These are phyloP conservation scores for Tuctoria greenei DNA, from an alignment of 176 grass and related monocot species.

Conservation along the genomic window DNA sequence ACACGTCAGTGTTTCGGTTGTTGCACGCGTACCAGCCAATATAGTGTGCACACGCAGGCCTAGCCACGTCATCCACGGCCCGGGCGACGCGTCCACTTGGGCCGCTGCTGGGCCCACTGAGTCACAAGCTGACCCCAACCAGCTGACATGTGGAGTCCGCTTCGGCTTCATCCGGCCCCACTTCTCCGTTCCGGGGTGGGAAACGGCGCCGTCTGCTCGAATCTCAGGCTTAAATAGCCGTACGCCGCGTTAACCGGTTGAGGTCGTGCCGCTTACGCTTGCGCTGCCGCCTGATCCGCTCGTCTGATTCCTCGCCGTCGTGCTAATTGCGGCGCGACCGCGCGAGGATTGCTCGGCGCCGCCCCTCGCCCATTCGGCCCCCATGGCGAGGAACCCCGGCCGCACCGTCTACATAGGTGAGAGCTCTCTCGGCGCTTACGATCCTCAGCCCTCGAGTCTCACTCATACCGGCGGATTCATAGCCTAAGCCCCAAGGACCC, in stretches of 20 bases:
- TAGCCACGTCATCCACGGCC: not conserved
- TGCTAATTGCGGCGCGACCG: not conserved
- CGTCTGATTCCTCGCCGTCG: not conserved
- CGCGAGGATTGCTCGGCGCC: not conserved
- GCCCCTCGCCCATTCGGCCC: not conserved
- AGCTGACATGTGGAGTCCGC: not conserved
- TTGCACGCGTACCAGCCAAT: conserved; percentile 9
- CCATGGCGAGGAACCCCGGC: conserved; percentile 55
- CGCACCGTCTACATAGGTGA: conserved; percentile 63
- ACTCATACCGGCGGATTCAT: not conserved
- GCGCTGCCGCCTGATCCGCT: not conserved
- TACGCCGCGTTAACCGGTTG: not conserved
- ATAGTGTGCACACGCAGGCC: not conserved
- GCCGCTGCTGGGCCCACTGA: not conserved
- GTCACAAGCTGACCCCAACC: too few species aligned
- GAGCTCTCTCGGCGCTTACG: not conserved
- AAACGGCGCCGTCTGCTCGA: not conserved
- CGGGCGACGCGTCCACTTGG: not conserved
- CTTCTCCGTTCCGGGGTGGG: not conserved
- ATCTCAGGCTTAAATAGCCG: conserved; percentile 15
- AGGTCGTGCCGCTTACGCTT: not conserved
- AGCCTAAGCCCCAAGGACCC: not conserved
- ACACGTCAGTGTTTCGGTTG: conserved; percentile 7
- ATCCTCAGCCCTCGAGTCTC: not conserved
- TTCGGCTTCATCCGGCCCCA: not conserved